These are phyloP conservation scores for Hydnomerulius pinastri DNA, from an alignment of 768 basidiomycete genomes.

Conservation along the genomic window DNA sequence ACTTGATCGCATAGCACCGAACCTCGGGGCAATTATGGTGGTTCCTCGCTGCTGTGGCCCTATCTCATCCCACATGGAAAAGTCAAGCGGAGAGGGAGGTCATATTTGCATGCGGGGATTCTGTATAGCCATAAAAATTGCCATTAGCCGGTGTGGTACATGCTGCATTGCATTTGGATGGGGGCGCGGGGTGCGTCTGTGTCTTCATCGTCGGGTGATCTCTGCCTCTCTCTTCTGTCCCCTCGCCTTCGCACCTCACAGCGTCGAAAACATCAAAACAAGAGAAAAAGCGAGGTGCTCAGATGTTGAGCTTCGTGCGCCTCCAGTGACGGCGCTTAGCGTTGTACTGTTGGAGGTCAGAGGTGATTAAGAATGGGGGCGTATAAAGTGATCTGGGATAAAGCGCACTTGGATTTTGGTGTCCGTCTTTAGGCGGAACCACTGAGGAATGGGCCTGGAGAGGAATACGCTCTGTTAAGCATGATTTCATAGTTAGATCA, in stretches of 20 bases:
- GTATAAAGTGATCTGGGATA: not conserved
- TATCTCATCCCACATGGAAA: too few relatives aligned
- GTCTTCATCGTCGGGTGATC: conserved; percentile 7
- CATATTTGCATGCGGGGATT: conserved; percentile 21
- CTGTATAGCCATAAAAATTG: conserved; percentile 17
- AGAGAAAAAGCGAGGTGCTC: conserved; percentile 30
- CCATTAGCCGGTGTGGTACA: conserved; percentile 24
- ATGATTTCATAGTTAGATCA: not conserved
- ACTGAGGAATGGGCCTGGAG: conserved; percentile 92
- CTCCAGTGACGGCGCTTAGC: conserved; percentile 99
- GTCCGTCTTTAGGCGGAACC: conserved; percentile 98
- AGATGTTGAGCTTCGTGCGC: conserved; percentile 98
- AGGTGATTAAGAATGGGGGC: not conserved
- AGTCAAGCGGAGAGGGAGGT: not conserved
- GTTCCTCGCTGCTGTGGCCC: too few relatives aligned
- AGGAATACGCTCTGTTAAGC: conserved; percentile 3
- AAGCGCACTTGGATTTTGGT: conserved; percentile 82
- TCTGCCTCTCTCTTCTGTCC: conserved; percentile 12
- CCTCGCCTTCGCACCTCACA: conserved; percentile 2
- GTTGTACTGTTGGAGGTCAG: conserved; percentile 61
- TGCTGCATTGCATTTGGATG: conserved; percentile 15
- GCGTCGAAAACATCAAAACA: conserved; percentile 2
- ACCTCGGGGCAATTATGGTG: too few relatives aligned
- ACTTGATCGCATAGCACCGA: too few relatives aligned
- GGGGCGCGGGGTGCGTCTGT: conserved; percentile 10